phyloP scores from a whole-genome alignment of 306 rosid species.

The Cucurbita argyrosperma region DNA sequence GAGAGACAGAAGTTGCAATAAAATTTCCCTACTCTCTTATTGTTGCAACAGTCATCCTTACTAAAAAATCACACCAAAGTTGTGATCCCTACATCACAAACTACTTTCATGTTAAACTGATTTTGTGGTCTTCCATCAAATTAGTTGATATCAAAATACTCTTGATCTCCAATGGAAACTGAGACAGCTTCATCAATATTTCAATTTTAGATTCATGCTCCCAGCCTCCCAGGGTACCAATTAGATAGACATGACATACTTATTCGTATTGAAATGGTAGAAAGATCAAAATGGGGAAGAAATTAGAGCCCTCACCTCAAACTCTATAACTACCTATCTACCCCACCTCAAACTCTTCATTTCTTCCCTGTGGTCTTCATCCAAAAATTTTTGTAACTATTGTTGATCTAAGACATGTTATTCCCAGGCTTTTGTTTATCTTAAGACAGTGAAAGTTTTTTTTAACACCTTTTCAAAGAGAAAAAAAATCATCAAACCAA shows the following conservation, averaged over 20 bases:
- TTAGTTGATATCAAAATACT: background rate
- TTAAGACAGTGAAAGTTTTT: background rate
- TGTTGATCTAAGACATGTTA: background rate
- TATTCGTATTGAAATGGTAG: background rate
- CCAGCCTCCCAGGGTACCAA: background rate
- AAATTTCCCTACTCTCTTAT: background rate
- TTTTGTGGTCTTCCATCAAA: background rate
- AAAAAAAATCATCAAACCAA: background rate
- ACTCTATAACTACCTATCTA: background rate
- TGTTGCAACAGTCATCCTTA: background rate
- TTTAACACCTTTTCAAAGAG: background rate
- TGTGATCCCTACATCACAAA: background rate
- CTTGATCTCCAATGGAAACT: background rate
- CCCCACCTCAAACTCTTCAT: no score
- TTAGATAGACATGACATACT: background rate
- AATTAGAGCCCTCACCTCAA: background rate
- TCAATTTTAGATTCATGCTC: background rate
- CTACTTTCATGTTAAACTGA: background rate
- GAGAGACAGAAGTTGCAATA: background rate
- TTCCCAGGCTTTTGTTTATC: background rate
- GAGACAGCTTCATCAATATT: background rate
- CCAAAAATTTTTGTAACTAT: background rate
- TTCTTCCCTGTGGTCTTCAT: background rate
- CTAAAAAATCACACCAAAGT: background rate
- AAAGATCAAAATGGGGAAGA: background rate